Base-by-base conservation (phyloP, 148 eudicot genomes). In the Rhododendron kiyosumense region DNA sequence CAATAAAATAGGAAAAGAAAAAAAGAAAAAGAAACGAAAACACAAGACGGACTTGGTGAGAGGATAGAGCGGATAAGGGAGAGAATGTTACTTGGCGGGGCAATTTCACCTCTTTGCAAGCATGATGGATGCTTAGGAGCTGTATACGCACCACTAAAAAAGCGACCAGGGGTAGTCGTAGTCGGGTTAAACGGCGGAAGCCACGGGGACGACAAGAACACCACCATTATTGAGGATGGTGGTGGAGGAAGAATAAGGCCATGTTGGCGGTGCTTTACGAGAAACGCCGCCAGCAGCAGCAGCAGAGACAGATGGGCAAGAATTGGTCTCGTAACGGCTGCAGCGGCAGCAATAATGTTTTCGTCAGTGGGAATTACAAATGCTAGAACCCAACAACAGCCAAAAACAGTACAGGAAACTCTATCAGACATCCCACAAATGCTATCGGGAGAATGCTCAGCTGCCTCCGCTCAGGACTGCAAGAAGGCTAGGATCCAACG, bases 381-480 rank as follows among this genome's bases (percentile, higher is more conserved):
- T 34, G 34, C 86, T 26, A 69, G 2, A n/a, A 86, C 80, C 26
- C 10, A 69, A 8, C 48, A 78, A 10, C 17, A 51, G 17, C 45
- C 45, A 61, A 15, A 26, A 38, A 46, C 14, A 30, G 49, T 49
- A 22, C 74, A 14, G 67, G 98, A 95, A 85, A 95, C 96, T 26
- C 86, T 96, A 5, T 86, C 91, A 7, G 93, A 96, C 82, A 86
- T 95, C n/a, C 99, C 99, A 1, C 95, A 88, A 17, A 85, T 74
- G 48, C 86, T 96, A 43, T 91, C 98, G 5, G 90, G 89, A 41
- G 74, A 86, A 49, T 86, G 87, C 67, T 81, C 87, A 32, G 74
- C 84, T 79, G 76, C 38, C 7, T 86, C 91, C 38, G 73, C 82
- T 18, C 69, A 87, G 48, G 90, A 90, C 71, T 95, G 98, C 86